These are phyloP conservation scores for Ustilago curta DNA, from an alignment of 1,284 basidiomycete genomes.

Conservation along the genomic window DNA sequence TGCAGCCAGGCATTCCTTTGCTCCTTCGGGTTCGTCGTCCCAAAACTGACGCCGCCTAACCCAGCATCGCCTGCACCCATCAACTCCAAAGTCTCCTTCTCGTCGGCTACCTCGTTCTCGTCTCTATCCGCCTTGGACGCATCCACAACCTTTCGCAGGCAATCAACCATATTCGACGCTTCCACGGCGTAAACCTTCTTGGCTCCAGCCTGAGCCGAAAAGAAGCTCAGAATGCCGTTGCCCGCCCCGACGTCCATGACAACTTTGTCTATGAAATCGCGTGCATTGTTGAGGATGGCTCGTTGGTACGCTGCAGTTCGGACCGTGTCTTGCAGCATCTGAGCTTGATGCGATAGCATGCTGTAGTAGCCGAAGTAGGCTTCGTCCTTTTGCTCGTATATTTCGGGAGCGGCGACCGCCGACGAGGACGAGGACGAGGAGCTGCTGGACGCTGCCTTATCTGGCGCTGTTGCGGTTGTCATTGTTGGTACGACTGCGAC, in stretches of 20 bases:
- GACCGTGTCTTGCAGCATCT: slow-evolving; percentile 66
- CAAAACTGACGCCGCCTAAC: slow-evolving; percentile 9
- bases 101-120: slow-evolving; percentile 49
- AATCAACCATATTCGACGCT: slow-evolving; percentile 72
- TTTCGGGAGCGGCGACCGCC: slow-evolving; percentile 5
- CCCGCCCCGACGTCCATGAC: slow-evolving; percentile 72
- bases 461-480: neutral
- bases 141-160: slow-evolving; percentile 70
- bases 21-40: slow-evolving; percentile 26
- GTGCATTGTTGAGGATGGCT: slow-evolving; percentile 57
- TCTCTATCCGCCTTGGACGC: slow-evolving; percentile 36
- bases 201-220: slow-evolving; percentile 72
- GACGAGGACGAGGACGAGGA: slow-evolving; percentile 5
- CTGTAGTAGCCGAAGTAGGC: slow-evolving; percentile 67
- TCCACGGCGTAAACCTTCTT: slow-evolving; percentile 72
- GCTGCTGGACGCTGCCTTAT: slow-evolving; percentile 11
- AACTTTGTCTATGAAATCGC: slow-evolving; percentile 53
- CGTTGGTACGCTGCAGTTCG: slow-evolving; percentile 63
- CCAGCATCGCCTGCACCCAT: slow-evolving; percentile 31
- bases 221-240: slow-evolving; percentile 73
- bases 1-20: slow-evolving; percentile 56
- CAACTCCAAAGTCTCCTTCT: slow-evolving; percentile 44
- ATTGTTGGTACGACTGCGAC: neutral
- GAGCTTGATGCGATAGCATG: slow-evolving; percentile 65
- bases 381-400: slow-evolving; percentile 64